Conservation (phyloP, 2,329 filamentous ascomycete genomes). For the Lachnellula cervina region DNA sequence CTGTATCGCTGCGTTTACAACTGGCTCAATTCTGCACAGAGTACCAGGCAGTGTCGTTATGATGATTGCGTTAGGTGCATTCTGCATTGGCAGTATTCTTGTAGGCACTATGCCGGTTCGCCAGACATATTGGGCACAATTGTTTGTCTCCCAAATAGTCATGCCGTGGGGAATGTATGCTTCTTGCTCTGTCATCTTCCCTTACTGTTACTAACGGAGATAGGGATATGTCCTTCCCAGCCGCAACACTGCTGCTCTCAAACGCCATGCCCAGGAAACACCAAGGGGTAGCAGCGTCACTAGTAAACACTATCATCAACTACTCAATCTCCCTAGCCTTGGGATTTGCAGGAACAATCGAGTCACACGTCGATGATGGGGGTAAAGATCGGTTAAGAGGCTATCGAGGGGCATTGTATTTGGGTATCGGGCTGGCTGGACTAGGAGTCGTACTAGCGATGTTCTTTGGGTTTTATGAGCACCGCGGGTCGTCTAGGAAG, state of each 20-base stretch:
- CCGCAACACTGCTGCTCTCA: slow-evolving; percentile 55
- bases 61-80: slow-evolving; percentile 33
- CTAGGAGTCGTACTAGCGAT: background rate
- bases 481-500: background rate
- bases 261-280: slow-evolving; percentile 43
- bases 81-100: slow-evolving; percentile 38
- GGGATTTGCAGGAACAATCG: slow-evolving; percentile 61
- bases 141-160: slow-evolving; percentile 53
- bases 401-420: slow-evolving; percentile 15
- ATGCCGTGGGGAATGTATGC: slow-evolving; percentile 54
- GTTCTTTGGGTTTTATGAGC: background rate
- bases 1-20: slow-evolving; percentile 31
- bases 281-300: slow-evolving; percentile 48
- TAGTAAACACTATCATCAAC: slow-evolving; percentile 63
- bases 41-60: slow-evolving; percentile 33
- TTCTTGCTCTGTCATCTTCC: background rate
- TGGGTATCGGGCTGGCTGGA: slow-evolving; percentile 11
- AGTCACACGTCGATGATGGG: slow-evolving; percentile 35
- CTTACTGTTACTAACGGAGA: background rate
- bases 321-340: slow-evolving; percentile 63
- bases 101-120: slow-evolving; percentile 43
- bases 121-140: slow-evolving; percentile 60
- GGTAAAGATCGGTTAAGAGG: slow-evolving; percentile 10
- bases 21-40: slow-evolving; percentile 32
- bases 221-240: slow-evolving; percentile 58